Evolutionary conservation across 2,329 filamentous ascomycete species (phyloP), one percentile per base, ranked within the genome.

Genomic region (Claviceps sp.): DNA sequence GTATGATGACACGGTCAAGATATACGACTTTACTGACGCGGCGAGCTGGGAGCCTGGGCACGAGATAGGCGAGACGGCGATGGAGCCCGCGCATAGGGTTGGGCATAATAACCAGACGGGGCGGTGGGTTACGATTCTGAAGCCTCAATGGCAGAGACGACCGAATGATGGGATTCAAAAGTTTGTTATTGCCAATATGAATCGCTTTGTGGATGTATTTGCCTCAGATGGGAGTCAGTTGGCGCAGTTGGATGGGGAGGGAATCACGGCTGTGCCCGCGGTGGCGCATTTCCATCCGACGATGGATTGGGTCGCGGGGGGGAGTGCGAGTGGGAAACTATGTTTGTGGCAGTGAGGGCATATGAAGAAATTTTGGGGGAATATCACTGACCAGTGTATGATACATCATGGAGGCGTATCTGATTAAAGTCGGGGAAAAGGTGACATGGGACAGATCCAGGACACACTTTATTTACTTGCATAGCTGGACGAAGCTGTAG

Each of bases 181-280:
- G 55, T 89, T 98, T 60, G 87, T 82, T 24, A 91, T 98, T 53
- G 93, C 88, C 1, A 98, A 97, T 60, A 97, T 97, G 93, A 95
- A 95, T 63, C 81, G 93, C 1, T 97, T 96, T 60, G 88, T 97
- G 1, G 93, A 98, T 62, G 78, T 98, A 0, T 98, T 86, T 65
- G 85, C 85, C 0, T 77, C 82, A 0, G 79, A 85, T 48, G 93
- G 93, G 0, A 84, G 89, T 61, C 91, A 97, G 65, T 70, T 98
- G 4, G 91, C 87, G 0, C 91, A 97, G 66, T 68, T 95, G 0
- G 89, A 84, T 1, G 89, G 89, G 0, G 89, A 95, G 0, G 87
- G 85, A 0, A 95, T 98, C 59, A 95, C 89, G 1, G 93, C 93
- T 6, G 93, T 98, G 4, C 93, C 93, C 2, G 88, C 93, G 0